Conservation (phyloP, 805 yeast genomes). For the Yarrowia sp. region DNA sequence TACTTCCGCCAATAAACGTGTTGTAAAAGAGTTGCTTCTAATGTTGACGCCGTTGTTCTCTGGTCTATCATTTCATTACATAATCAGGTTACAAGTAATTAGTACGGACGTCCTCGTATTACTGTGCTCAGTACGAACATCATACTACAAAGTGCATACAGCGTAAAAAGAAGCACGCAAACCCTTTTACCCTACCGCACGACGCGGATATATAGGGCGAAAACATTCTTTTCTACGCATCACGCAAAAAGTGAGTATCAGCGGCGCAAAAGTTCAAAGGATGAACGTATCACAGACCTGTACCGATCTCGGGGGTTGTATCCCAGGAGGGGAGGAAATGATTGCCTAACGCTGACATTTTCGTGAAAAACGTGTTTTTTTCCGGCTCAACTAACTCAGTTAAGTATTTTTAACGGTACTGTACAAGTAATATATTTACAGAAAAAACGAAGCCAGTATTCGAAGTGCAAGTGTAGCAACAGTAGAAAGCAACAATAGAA, state of each 20-base stretch:
- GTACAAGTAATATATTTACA: no score
- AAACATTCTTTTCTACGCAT: neutral
- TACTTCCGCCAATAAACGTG: no score
- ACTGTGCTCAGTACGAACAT: no score
- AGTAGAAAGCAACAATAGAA: no score
- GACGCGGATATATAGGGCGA: neutral
- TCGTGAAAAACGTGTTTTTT: neutral
- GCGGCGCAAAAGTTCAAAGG: neutral
- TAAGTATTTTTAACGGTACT: neutral
- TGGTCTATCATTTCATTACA: no score
- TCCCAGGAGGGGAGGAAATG: slow-evolving; percentile 16
- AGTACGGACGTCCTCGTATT: no score
- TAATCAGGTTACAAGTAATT: no score
- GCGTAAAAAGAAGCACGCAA: slow-evolving; percentile 7
- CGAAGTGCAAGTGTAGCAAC: no score
- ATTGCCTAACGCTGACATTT: slow-evolving; percentile 16
- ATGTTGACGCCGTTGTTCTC: no score
- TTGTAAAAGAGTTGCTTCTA: no score
- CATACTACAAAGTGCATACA: neutral
- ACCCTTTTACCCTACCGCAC: slow-evolving; percentile 19
- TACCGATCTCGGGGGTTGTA: slow-evolving; percentile 24
- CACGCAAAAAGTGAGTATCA: slow-evolving; percentile 18
- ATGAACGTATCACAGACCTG: slow-evolving; percentile 26
- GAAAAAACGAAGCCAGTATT: no score
- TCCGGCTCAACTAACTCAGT: neutral